Base-by-base conservation (phyloP, 2,329 filamentous ascomycete species). In the Aspergillus sojae region DNA sequence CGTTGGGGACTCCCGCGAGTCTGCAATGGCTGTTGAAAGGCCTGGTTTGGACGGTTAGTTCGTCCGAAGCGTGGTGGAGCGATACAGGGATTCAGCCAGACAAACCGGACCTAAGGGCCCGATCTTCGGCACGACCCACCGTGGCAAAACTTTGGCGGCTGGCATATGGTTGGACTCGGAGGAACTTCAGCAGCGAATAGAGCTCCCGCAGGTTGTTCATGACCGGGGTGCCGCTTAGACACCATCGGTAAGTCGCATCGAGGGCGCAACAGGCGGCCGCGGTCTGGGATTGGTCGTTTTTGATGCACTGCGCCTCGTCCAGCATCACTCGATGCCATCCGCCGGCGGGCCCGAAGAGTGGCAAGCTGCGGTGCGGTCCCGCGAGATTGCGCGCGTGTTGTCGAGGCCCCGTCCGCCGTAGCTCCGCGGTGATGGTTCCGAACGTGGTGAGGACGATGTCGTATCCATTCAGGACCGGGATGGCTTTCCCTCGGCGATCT, bases 101-200 rank as follows among this genome's bases (percentile, higher is more conserved):
- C 3, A 4, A 26, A 26, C 26, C 3, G 26, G 26, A 26, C 26
- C 26, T 26, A 26, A 26, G 26, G 26, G 26, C 26, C 26, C 26
- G 26, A 26, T 26, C 26, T 26, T 26, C 26, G 26, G 26, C 26
- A 26, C 3, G 36, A 41, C 36, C 12, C 12, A 41, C 36, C 5
- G 36, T 41, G 36, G 36, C 12, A 11, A 41, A 41, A 11, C 36
- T 41, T 11, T 41, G 9, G 12, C 10, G 36, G 36, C 12, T 41
- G 36, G 36, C 10, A 3, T 41, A 41, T 19, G 36, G 36, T 11
- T 53, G 32, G 21, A 53, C 32, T 21, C 23, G 32, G 28, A 32
- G 50, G 50, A 53, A 53, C 50, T 53, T 53, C 26, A 53, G 28
- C 19, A 53, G 50, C 12, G 50, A 53, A 53, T 53, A 53, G 26